These are phyloP conservation scores for Dactylellina leptospora DNA, from an alignment of 2,329 filamentous ascomycete genomes.

Conservation along the genomic window DNA sequence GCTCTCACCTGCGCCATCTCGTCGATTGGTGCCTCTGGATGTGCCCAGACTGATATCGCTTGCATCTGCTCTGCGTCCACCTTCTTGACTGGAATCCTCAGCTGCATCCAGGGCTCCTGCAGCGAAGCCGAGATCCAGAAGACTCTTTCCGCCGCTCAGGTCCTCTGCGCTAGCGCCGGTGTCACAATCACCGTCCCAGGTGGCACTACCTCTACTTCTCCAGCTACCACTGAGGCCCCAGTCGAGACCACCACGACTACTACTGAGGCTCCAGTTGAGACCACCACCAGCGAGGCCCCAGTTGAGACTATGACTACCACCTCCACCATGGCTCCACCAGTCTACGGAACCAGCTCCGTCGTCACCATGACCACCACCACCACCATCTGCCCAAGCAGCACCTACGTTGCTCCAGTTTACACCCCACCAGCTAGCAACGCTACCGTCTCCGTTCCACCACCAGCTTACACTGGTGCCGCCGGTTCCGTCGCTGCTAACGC, in stretches of 20 bases:
- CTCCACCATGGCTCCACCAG: slow-evolving; percentile 11
- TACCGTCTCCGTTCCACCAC: slow-evolving; percentile 30
- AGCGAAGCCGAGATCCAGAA: slow-evolving; percentile 7
- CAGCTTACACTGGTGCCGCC: slow-evolving; percentile 48
- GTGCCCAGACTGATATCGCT: slow-evolving; percentile 39
- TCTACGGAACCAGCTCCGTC: slow-evolving; percentile 28
- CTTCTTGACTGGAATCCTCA: slow-evolving; percentile 37
- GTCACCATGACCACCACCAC: slow-evolving; percentile 48
- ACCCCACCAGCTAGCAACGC: slow-evolving; percentile 45
- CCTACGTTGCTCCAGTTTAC: slow-evolving; percentile 3
- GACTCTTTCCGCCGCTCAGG: slow-evolving; percentile 30
- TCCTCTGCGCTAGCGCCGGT: slow-evolving; percentile 39
- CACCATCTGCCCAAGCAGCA: slow-evolving; percentile 47
- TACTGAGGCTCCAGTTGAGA: slow-evolving; percentile 9
- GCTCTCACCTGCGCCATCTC: slow-evolving; percentile 46
- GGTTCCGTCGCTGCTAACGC: slow-evolving; percentile 42
- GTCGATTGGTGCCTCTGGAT: slow-evolving; percentile 23
- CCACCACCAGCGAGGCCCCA: not conserved
- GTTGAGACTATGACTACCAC: not conserved
- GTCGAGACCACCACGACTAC: not conserved
- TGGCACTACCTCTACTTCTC: slow-evolving; percentile 4
- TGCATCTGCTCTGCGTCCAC: slow-evolving; percentile 25
- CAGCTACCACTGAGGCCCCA: slow-evolving; percentile 7
- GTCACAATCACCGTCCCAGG: slow-evolving; percentile 44
- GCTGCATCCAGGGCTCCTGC: slow-evolving; percentile 33